Conservation (phyloP, 257 asterid genomes). For the Solanum clarkiae region DNA sequence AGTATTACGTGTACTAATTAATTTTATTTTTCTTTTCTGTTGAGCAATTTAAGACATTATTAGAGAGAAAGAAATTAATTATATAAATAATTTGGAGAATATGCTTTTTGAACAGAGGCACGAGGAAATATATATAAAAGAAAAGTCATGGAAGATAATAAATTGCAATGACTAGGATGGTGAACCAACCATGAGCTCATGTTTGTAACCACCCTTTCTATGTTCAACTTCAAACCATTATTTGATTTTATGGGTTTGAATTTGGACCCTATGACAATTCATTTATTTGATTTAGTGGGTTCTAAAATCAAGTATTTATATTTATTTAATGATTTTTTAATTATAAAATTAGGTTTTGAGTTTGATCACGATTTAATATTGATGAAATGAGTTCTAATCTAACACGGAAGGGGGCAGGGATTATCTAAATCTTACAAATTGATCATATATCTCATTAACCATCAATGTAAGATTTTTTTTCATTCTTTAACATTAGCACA, state of each 20-base stretch:
- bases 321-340: not conserved
- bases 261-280: not conserved
- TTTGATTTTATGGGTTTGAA: not conserved
- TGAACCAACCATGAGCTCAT: not conserved
- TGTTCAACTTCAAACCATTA: not conserved
- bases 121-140: not conserved
- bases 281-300: not conserved
- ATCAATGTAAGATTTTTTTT: too few species aligned
- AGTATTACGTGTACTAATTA: not conserved
- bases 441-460: too few species aligned
- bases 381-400: too few species aligned
- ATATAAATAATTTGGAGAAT: not conserved
- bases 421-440: too few species aligned
- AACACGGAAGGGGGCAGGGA: too few species aligned
- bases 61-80: not conserved
- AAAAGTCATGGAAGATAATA: not conserved
- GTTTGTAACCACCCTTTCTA: not conserved
- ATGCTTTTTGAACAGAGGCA: not conserved
- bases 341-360: not conserved
- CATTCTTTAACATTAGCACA: too few species aligned
- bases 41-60: not conserved
- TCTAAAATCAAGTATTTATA: not conserved
- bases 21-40: not conserved
- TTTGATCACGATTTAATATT: too few species aligned
- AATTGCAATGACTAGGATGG: not conserved